These are phyloP conservation scores for Leucosporidium scottii DNA, from an alignment of 768 basidiomycete genomes.

Conservation along the genomic window DNA sequence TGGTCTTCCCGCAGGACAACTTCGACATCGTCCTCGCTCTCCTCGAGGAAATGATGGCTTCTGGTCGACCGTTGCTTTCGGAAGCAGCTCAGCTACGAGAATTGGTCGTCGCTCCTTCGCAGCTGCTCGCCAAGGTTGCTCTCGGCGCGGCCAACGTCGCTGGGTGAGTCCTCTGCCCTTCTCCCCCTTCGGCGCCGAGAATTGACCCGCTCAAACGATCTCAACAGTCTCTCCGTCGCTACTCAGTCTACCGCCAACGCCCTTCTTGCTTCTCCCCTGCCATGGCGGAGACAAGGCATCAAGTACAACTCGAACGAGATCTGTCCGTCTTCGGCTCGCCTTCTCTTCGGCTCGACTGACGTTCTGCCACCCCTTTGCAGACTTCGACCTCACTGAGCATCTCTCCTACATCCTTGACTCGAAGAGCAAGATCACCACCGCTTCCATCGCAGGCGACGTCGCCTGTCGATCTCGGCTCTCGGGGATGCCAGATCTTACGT, in stretches of 20 bases:
- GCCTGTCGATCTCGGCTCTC: conserved; percentile 18
- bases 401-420: conserved; percentile 14
- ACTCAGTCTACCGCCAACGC: conserved; percentile 16
- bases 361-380: conserved; percentile 3
- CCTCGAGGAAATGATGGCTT: conserved; percentile 27
- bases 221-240: not conserved
- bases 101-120: conserved; percentile 19
- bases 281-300: conserved; percentile 28
- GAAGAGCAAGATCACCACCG: conserved; percentile 6
- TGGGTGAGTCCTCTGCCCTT: conserved; percentile 5
- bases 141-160: conserved; percentile 16
- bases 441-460: conserved; percentile 16
- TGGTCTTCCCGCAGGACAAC: conserved; percentile 20
- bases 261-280: conserved; percentile 21
- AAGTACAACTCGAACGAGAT: conserved; percentile 33
- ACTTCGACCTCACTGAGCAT: conserved; percentile 25
- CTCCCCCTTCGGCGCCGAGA: not conserved
- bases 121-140: conserved; percentile 23
- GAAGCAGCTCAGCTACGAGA: conserved; percentile 20
- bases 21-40: conserved; percentile 32
- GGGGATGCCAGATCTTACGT: conserved; percentile 29
- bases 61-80: conserved; percentile 22
- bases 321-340: conserved; percentile 6
- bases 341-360: not conserved
- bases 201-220: too few species aligned